Percentiles rank a stretch among this genome's conserved stretches.
phyloP scores from a whole-genome alignment of 2,329 filamentous ascomycete genomes.

The Diplodia seriata region DNA sequence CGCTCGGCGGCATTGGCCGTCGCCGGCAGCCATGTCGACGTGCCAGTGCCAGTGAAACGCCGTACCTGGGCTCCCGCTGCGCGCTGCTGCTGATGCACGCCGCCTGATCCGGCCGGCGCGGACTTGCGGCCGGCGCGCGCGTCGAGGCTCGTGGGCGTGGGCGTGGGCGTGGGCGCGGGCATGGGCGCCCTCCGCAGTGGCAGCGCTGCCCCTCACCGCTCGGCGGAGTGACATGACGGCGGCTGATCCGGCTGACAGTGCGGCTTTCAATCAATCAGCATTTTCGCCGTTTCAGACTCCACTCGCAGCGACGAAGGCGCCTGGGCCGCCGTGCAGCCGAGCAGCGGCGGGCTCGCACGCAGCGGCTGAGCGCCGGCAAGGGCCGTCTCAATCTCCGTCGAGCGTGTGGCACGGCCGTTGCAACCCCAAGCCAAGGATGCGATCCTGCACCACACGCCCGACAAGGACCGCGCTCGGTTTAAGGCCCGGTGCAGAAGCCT shows the following conservation, averaged over 20 bases:
- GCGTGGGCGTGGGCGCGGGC: no score
- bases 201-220: conserved; percentile 21
- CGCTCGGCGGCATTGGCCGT: conserved; percentile 16
- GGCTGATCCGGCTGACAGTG: conserved; percentile 31
- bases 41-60: conserved; percentile 28
- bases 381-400: conserved; percentile 29
- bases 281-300: conserved; percentile 32
- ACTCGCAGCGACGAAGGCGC: conserved; percentile 7
- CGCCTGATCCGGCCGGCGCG: conserved; percentile 18
- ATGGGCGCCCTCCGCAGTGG: conserved; percentile 2
- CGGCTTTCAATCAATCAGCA: conserved; percentile 25
- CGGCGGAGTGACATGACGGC: conserved; percentile 25
- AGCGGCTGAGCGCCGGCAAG: conserved; percentile 21
- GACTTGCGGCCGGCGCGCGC: conserved; percentile 17
- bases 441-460: conserved; percentile 31
- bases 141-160: background rate
- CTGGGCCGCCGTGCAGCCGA: conserved; percentile 24
- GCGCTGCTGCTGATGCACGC: conserved; percentile 15
- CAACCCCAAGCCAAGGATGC: conserved; percentile 30
- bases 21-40: conserved; percentile 18
- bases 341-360: conserved; percentile 4
- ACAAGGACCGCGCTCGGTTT: conserved; percentile 27
- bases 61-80: conserved; percentile 20
- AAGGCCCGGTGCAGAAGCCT: conserved; percentile 16
- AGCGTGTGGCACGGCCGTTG: conserved; percentile 32